phyloP scores from a whole-genome alignment of 805 yeast genomes.

The Yarrowia deformans region DNA sequence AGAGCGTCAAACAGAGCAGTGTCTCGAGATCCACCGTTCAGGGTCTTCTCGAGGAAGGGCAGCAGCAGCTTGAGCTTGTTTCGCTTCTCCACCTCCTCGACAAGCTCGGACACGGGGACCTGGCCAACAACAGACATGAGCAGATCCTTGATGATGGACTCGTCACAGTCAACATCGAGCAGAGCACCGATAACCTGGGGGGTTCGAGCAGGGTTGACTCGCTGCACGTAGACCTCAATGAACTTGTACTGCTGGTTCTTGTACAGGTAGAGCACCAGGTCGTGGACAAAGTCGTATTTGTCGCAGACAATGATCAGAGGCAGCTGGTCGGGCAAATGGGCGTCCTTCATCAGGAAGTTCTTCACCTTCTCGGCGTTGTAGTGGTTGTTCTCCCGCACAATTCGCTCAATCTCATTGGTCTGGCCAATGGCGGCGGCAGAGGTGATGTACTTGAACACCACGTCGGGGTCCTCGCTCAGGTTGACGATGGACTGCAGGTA shows the following conservation, averaged over 20 bases:
- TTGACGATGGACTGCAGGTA: conserved; percentile 93
- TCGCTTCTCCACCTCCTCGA: conserved; percentile 94
- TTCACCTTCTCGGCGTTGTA: conserved; percentile 97
- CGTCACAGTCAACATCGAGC: conserved; percentile 97
- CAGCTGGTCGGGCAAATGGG: conserved; percentile 89
- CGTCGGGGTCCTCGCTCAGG: conserved; percentile 90
- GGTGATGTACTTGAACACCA: conserved; percentile 94
- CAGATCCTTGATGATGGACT: conserved; percentile 78
- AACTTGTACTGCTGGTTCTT: conserved; percentile 95
- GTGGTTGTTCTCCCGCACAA: conserved; percentile 90
- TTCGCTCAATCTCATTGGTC: conserved; percentile 91
- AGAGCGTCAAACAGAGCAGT: conserved; percentile 92
- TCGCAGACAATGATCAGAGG: conserved; percentile 97
- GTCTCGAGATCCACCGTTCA: conserved; percentile 82
- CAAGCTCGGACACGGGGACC: conserved; percentile 89
- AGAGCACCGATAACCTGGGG: conserved; percentile 97
- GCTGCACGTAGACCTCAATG: conserved; percentile 97
- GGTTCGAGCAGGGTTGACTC: conserved; percentile 93
- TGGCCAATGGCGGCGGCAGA: conserved; percentile 92
- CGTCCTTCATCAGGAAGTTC: conserved; percentile 88
- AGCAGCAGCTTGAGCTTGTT: conserved; percentile 88
- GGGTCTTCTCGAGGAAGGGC: conserved; percentile 90
- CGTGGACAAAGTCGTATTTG: conserved; percentile 89
- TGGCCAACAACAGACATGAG: conserved; percentile 88
- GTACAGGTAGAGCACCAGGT: conserved; percentile 89